Conservation (phyloP, 1,284 basidiomycete species). For the Stereum hirsutum region DNA sequence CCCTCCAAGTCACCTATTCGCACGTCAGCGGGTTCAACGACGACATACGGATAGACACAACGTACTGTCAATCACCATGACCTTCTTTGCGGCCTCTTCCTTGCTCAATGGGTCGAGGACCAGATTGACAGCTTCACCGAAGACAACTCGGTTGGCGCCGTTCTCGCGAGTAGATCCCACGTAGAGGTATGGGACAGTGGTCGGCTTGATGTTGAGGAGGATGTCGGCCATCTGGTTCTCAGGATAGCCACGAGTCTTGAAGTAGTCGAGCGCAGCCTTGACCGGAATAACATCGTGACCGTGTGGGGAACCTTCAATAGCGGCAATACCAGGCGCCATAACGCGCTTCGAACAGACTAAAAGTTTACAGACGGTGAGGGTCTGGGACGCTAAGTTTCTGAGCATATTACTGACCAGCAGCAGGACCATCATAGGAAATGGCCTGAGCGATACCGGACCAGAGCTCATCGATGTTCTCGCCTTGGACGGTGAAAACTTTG, state of each 20-base stretch:
- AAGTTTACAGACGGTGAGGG: background rate
- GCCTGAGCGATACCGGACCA: slow-evolving; percentile 56
- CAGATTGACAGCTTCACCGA: slow-evolving; percentile 73
- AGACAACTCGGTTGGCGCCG: slow-evolving; percentile 73
- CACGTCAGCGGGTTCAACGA: no score
- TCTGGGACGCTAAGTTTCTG: background rate
- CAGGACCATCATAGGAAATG: slow-evolving; percentile 60
- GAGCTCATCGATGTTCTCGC: slow-evolving; percentile 71
- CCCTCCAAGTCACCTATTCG: slow-evolving; percentile 68
- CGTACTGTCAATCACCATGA: slow-evolving; percentile 80
- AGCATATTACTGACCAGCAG: slow-evolving; percentile 46
- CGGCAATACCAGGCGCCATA: slow-evolving; percentile 76
- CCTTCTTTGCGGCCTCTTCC: slow-evolving; percentile 70
- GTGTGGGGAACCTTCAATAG: slow-evolving; percentile 69
- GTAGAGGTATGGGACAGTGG: slow-evolving; percentile 46
- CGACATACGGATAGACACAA: slow-evolving; percentile 4
- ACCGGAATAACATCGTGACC: slow-evolving; percentile 80
- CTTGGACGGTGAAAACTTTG: slow-evolving; percentile 61
- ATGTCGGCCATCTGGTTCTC: slow-evolving; percentile 45
- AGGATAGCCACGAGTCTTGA: slow-evolving; percentile 54
- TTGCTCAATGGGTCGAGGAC: slow-evolving; percentile 68
- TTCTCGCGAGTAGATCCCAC: slow-evolving; percentile 63
- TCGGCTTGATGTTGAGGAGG: slow-evolving; percentile 58
- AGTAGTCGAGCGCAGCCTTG: slow-evolving; percentile 67
- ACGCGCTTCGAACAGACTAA: slow-evolving; percentile 62